A percentile compares a stretch with the other conserved stretches of the same genome.
Evolutionary conservation across 2,329 filamentous ascomycete genomes (phyloP).

Genomic region (Pseudopyricularia cyperi): DNA sequence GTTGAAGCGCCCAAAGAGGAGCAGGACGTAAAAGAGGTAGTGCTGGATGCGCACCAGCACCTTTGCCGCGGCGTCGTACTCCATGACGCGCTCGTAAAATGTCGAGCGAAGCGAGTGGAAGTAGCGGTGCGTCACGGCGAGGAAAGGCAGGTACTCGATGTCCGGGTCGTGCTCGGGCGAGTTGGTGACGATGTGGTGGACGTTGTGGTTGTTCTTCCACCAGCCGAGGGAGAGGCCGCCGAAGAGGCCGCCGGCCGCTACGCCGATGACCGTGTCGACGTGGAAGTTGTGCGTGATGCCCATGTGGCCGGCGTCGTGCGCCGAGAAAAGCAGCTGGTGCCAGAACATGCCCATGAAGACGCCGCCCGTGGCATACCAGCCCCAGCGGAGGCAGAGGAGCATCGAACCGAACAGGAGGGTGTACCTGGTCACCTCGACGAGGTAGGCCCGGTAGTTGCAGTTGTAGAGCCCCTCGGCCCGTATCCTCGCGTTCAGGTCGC

Average conservation of each 20-base stretch:
- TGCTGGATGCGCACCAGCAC: constrained; percentile 61
- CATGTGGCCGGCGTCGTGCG: constrained; percentile 94
- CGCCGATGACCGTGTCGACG: constrained; percentile 72
- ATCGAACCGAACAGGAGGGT: constrained; percentile 49
- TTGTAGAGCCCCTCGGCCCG: constrained; percentile 64
- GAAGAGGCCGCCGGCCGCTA: constrained; percentile 78
- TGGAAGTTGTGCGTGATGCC: constrained; percentile 89
- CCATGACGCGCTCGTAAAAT: constrained; percentile 72
- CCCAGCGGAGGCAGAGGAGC: constrained; percentile 45
- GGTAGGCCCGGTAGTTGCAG: constrained; percentile 74
- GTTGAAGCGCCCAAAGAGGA: constrained; percentile 76
- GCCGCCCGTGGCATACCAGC: constrained; percentile 58
- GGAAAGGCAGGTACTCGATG: constrained; percentile 82
- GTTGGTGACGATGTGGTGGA: constrained; percentile 94
- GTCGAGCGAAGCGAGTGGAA: constrained; percentile 61
- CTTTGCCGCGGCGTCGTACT: constrained; percentile 62
- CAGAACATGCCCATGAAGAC: constrained; percentile 71
- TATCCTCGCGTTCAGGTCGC: constrained; percentile 60
- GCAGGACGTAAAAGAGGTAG: constrained; percentile 71
- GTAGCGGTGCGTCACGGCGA: constrained; percentile 75
- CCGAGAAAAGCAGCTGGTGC: constrained; percentile 90
- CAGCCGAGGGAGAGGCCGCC: constrained; percentile 85
- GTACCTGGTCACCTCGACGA: constrained; percentile 63
- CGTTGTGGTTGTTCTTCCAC: constrained; percentile 97
- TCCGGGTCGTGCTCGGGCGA: constrained; percentile 91